Conservation (phyloP, 192 early-diverging fungal genomes). For the Phycomyces blakesleeanus region DNA sequence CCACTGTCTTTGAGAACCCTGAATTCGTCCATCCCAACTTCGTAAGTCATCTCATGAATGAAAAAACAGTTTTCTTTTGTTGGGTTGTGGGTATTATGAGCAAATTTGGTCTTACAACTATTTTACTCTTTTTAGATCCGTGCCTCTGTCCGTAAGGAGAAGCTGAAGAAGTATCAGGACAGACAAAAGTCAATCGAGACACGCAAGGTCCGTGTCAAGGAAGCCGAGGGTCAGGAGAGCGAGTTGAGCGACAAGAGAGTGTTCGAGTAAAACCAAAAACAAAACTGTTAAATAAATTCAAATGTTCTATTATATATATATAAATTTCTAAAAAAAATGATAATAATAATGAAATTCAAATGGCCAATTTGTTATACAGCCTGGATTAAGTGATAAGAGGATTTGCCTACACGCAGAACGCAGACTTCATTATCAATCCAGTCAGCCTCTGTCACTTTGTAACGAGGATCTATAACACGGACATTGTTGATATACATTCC, state of each 20-base stretch:
- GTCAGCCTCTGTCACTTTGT: conserved; percentile 41
- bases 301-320: no score
- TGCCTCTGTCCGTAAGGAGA: conserved; percentile 40
- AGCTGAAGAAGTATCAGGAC: conserved; percentile 48
- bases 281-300: no score
- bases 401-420: conserved; percentile 76
- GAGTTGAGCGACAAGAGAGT: conserved; percentile 37
- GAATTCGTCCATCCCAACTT: conserved; percentile 76
- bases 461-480: conserved; percentile 43
- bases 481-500: conserved; percentile 80
- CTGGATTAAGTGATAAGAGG: conserved; percentile 63
- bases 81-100: background rate
- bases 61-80: conserved; percentile 23
- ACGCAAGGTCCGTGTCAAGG: conserved; percentile 45
- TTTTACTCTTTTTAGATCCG: conserved; percentile 34
- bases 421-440: conserved; percentile 66
- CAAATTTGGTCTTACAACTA: background rate
- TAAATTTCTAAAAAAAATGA: no score
- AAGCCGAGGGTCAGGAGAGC: conserved; percentile 44
- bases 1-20: conserved; percentile 88
- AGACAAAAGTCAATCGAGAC: conserved; percentile 41
- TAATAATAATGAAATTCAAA: background rate
- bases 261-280: conserved; percentile 1
- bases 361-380: conserved; percentile 13
- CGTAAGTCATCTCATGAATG: conserved; percentile 20